Conservation (phyloP, 1,284 basidiomycete genomes). For the Ceratobasidium sp. region DNA sequence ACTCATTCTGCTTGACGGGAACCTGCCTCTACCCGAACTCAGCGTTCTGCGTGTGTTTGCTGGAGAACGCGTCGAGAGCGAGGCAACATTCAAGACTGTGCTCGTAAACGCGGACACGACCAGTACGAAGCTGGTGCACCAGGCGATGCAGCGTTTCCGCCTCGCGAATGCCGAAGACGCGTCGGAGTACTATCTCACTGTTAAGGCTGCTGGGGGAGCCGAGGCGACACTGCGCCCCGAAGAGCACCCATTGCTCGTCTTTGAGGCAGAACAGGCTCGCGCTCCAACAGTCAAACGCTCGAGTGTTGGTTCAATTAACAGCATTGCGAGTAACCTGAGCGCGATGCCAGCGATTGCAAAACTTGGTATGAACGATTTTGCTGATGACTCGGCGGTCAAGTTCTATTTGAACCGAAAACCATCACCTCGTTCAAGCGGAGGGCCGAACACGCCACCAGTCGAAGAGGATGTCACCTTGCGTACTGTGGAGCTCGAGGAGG, state of each 20-base stretch:
- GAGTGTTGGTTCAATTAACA: slow-evolving; percentile 92
- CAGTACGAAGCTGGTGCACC: slow-evolving; percentile 83
- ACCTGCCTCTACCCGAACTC: slow-evolving; percentile 79
- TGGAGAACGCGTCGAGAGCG: slow-evolving; percentile 85
- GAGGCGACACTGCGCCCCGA: slow-evolving; percentile 75
- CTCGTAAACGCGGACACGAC: slow-evolving; percentile 88
- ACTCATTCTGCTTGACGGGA: slow-evolving; percentile 65
- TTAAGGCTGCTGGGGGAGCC: slow-evolving; percentile 90
- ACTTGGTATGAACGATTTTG: slow-evolving; percentile 95
- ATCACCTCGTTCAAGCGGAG: not conserved
- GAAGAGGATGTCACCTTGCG: slow-evolving; percentile 51
- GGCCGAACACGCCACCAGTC: not conserved
- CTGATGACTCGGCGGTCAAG: slow-evolving; percentile 95
- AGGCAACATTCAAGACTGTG: slow-evolving; percentile 98
- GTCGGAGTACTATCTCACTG: slow-evolving; percentile 86
- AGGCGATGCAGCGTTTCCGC: slow-evolving; percentile 94
- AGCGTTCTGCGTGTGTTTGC: slow-evolving; percentile 96
- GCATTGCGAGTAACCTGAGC: slow-evolving; percentile 88
- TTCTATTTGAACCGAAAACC: slow-evolving; percentile 82
- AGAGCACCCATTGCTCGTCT: slow-evolving; percentile 86
- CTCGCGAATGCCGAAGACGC: slow-evolving; percentile 72
- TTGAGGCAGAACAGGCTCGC: slow-evolving; percentile 80
- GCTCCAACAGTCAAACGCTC: slow-evolving; percentile 88
- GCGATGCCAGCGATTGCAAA: slow-evolving; percentile 94
- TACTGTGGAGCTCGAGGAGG: slow-evolving; percentile 55